phyloP scores from a whole-genome alignment of 2,329 filamentous ascomycete genomes.

The Colletotrichum higginsianum region DNA sequence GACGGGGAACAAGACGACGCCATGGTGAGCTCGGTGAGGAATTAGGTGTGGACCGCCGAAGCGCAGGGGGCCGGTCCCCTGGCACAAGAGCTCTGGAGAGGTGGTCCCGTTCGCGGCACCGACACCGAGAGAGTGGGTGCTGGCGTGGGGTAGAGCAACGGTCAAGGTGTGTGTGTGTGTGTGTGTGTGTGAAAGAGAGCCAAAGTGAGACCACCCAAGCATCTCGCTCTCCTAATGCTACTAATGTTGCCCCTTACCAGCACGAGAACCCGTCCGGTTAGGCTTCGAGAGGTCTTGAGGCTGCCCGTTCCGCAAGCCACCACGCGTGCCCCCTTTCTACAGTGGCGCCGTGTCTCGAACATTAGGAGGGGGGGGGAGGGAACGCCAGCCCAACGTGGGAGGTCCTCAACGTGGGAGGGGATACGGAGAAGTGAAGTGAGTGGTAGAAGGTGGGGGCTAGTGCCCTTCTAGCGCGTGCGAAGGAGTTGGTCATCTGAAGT shows the following conservation, averaged over 20 bases:
- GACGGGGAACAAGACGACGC: not conserved
- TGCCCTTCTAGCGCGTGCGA: conserved; percentile 9
- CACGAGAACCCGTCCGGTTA: not conserved
- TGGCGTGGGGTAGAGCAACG: conserved; percentile 25
- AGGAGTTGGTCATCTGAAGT: conserved; percentile 30
- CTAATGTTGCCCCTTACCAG: not conserved
- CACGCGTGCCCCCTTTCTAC: not conserved
- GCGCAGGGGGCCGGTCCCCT: conserved; percentile 5
- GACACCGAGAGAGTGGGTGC: not conserved
- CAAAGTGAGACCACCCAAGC: not conserved
- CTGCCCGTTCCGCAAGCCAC: conserved; percentile 24
- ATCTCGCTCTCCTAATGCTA: not conserved
- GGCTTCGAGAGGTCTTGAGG: conserved; percentile 1
- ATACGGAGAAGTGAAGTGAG: not conserved
- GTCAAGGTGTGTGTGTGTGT: not conserved
- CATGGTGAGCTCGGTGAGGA: conserved; percentile 23
- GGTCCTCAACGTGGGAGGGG: not conserved
- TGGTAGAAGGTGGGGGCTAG: conserved; percentile 5
- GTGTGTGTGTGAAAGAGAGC: not conserved
- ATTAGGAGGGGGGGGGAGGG: not conserved
- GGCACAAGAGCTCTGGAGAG: not conserved
- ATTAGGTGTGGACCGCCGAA: conserved; percentile 10
- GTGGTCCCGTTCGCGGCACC: too few relatives aligned
- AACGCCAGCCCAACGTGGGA: conserved; percentile 35
- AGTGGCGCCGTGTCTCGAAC: conserved; percentile 13